Conservation (phyloP, 176 grass and related monocot genomes). For the Carex littledalei region DNA sequence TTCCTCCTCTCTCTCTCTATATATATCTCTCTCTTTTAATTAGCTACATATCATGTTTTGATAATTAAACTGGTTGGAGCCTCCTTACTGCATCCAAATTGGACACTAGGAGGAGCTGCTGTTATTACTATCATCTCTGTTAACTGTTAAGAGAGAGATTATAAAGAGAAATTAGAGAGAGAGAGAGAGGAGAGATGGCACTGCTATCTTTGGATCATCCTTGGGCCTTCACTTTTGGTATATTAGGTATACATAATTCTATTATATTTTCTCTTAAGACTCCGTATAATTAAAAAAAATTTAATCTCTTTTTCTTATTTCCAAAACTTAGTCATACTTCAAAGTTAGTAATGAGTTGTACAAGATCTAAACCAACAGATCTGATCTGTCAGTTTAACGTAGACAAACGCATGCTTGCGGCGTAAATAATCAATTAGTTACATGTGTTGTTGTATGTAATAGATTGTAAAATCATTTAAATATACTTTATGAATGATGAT, state of each 20-base stretch:
- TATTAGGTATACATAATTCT: slow-evolving; percentile 55
- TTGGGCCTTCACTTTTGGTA: slow-evolving; percentile 94
- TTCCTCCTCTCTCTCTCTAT: not conserved
- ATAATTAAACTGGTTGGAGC: no score
- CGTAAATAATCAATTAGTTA: not conserved
- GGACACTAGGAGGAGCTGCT: not conserved
- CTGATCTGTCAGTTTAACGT: not conserved
- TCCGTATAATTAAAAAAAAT: not conserved
- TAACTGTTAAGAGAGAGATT: not conserved
- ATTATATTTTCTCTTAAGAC: not conserved
- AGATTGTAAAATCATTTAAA: not conserved
- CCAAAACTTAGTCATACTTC: not conserved
- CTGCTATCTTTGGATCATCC: slow-evolving; percentile 66
- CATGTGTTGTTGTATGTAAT: not conserved
- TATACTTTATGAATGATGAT: not conserved
- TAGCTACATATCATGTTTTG: not conserved
- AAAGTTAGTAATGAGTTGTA: not conserved
- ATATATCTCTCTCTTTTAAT: not conserved
- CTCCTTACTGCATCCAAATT: not conserved
- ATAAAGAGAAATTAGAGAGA: not conserved
- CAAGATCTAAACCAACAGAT: not conserved
- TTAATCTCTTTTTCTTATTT: not conserved
- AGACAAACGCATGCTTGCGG: not conserved
- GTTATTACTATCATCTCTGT: not conserved
- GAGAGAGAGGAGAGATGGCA: slow-evolving; percentile 39